Evolutionary conservation across 176 grass and related monocot genomes (phyloP), one percentile per base, ranked within the genome.

Genomic region (Dendrocalamus sinicus): DNA sequence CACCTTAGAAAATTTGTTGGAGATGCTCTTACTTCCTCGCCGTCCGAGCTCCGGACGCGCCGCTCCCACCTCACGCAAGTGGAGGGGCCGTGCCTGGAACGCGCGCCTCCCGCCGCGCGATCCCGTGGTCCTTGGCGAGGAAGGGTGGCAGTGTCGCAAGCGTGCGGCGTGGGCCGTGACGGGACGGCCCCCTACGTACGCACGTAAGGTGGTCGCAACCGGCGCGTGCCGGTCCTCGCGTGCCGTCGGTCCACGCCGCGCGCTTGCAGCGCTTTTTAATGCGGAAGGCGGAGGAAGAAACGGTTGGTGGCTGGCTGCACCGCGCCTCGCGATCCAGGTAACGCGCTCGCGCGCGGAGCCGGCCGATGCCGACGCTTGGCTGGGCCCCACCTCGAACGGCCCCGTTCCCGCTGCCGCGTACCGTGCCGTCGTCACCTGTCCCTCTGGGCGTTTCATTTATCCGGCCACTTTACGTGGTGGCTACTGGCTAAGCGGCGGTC

Each of bases 381-480:
- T 4, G 55, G 20, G 62, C 0, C 51, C 70, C 48, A 12, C 30
- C 48, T 16, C 70, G 48, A 9, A 32, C 32, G 32, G 30, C 28
- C 59, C 47, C 63, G 50, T 30, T 10, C 28, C 71, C 20, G 58
- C 67, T 22, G 67, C 86, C 53, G 81, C 87, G 76, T 52, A 39
- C 22, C 76, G 68, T 60, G 70, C 47, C 89, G 80, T 74, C 78
- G 65, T 57, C 84, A 65, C 64, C 88, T 48, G 67, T 59, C 81
- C 67, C 84, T 43, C 79, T 66, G 67, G 73, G 20, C 74, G 61
- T 7, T 48, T 28, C 8, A 9, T 64, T 28, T 75, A 58, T 48
- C 57, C 23, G n/a, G 74, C 67, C 80, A 87, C 84, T 90, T 90
- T 87, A 79, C 89, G 84, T 87, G 84, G 89, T 83, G 58, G n/a